Evolutionary conservation across 2,329 filamentous ascomycete genomes (phyloP).

Genomic region (Alternaria atra): DNA sequence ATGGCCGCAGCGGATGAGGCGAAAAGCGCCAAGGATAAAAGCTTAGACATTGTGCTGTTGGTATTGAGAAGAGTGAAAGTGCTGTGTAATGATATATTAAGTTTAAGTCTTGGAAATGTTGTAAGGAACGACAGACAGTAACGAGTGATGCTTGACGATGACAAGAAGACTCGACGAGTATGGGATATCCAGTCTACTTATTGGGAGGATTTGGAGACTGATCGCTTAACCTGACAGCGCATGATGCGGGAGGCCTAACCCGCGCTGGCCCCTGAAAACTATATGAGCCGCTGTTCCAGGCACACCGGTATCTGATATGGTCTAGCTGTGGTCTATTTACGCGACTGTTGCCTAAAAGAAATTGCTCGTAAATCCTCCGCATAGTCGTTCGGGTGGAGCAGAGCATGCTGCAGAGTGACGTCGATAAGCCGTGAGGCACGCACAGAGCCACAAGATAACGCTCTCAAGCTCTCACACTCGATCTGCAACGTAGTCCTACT

Average conservation of each 20-base stretch:
- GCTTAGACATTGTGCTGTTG: constrained; percentile 31
- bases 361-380: constrained; percentile 7
- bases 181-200: constrained; percentile 15
- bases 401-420: neutral
- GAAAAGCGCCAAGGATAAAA: constrained; percentile 32
- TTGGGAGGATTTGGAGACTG: constrained; percentile 3
- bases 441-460: neutral
- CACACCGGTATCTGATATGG: constrained; percentile 2
- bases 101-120: neutral
- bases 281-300: neutral
- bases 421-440: neutral
- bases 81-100: neutral
- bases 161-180: neutral
- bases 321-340: constrained; percentile 3
- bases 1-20: constrained; percentile 33
- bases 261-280: constrained; percentile 7
- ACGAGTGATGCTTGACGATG: constrained; percentile 8
- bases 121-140: constrained; percentile 6
- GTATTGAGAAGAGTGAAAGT: neutral
- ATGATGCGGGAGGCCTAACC: constrained; percentile 15
- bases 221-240: constrained; percentile 9
- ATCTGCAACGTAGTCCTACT: no score
- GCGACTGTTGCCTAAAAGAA: constrained; percentile 9
- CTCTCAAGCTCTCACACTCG: neutral
- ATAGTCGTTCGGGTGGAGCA: neutral